These are phyloP conservation scores for Monosporascus sp. DNA, from an alignment of 2,329 filamentous ascomycete species.

Conservation along the genomic window DNA sequence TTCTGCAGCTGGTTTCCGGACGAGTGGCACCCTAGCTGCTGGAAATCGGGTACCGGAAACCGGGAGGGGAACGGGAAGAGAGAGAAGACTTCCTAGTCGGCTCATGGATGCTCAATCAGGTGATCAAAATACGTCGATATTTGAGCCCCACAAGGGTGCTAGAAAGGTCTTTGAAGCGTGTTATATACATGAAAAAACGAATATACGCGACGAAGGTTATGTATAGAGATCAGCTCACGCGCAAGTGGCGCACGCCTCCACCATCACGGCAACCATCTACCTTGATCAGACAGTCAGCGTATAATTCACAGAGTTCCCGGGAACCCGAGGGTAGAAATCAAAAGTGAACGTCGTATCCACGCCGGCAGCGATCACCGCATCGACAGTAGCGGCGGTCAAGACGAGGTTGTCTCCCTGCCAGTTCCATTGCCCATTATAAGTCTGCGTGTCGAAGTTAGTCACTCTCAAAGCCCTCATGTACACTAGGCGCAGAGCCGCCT, in stretches of 20 bases:
- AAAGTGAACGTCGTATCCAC: constrained; percentile 44
- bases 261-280: not conserved
- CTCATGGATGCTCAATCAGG: too few relatives aligned
- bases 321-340: constrained; percentile 49
- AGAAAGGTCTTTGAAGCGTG: too few relatives aligned
- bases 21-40: too few relatives aligned
- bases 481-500: too few relatives aligned
- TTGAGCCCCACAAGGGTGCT: not conserved
- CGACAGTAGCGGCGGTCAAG: constrained; percentile 38
- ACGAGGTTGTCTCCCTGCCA: constrained; percentile 43
- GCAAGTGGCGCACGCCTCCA: not conserved
- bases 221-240: not conserved
- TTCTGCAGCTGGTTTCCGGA: too few relatives aligned
- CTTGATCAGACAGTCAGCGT: constrained; percentile 28
- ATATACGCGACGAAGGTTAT: not conserved
- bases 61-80: too few relatives aligned
- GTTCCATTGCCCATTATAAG: constrained; percentile 46
- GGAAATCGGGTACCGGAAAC: too few relatives aligned
- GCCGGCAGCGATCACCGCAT: constrained; percentile 39
- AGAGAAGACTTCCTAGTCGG: too few relatives aligned
- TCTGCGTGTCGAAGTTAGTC: constrained; percentile 21
- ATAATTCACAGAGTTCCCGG: constrained; percentile 43
- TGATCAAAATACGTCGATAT: too few relatives aligned
- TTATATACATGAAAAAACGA: too few relatives aligned
- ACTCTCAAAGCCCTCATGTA: not conserved